Evolutionary conservation across 2,329 filamentous ascomycete genomes (phyloP), one percentile per base, ranked within the genome.

Genomic region (Ambrosiella xylebori): DNA sequence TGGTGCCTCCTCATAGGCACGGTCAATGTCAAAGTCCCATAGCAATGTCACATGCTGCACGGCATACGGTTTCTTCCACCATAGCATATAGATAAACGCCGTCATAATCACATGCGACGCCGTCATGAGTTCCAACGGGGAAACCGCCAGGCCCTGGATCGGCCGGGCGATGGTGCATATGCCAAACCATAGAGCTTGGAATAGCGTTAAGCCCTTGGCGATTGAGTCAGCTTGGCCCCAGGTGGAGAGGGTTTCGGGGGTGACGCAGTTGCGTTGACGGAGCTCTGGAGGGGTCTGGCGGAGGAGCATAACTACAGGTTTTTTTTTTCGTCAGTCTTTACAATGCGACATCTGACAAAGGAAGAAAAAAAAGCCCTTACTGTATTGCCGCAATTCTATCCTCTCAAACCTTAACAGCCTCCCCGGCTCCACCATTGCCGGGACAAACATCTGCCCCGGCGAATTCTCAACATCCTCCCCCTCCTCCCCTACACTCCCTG

Each of bases 121-220:
- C 6, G 47, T 51, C 17, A 36, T 51, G 19, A 51, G 47, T 36
- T 51, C 47, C 12, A 51, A 8, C 9, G 68, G 0, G 71, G 61
- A 5, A 62, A 61, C 13, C 65, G 61, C 1, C 63, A 63, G 12
- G 65, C 59, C 47, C 35, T 51, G 17, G 3, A 11, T 11, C 8
- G 17, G 13, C 0, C 71, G 65, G 1, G 65, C 66, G 17, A 71
- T 61, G 39, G 62, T 63, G 50, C 72, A 68, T 2, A 70, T 47
- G 2, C 69, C 57, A 59, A 72, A 68, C 70, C 71, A 73, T 12
- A 61, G 61, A 0, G 66, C 68, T 61, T 73, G 71, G 11, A 70
- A 15, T 50, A 65, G 66, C 1, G 68, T 67, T 9, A 73, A 62
- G 1, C 63, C 55, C 61, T 71, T 71, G 36, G 66, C 65, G 45